Evolutionary conservation across 176 grass and related monocot species (phyloP), one percentile per base, ranked within the genome.

Genomic region (Elymus sibiricus): DNA sequence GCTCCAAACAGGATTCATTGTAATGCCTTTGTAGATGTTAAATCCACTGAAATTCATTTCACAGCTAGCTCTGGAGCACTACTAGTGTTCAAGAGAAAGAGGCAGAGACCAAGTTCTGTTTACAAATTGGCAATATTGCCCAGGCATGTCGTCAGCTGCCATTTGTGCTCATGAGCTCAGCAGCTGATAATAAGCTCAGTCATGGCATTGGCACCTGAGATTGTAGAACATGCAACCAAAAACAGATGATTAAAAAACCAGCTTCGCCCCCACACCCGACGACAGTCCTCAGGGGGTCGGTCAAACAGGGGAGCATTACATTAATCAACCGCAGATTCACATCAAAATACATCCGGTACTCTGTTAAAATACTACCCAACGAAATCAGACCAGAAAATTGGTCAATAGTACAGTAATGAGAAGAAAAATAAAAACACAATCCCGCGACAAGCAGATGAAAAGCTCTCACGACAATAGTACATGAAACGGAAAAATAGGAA

Each of bases 261-360:
- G 71, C 7, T 46, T 24, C 26, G 42, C 24, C 53, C 53, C 13
- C n/a, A 49, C 12, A 47, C 26, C 75, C 26, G 21, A 79, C 34
- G 79, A 10, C 35, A 56, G 76, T 25, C 46, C 68, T 21, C 60
- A 8, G 70, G 59, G 65, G 10, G 7, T 63, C 49, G 49, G 16
- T 53, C 49, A 53, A 83, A 29, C 74, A 87, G 16, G 60, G 37
- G 63, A 40, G 63, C 72, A 78, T 91, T 88, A 78, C 86, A 88
- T 91, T 88, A 85, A 85, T 91, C 69, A 85, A 91, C 85, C 82
- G 55, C 64, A 82, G 26, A 65, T 88, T 88, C 90, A 85, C 86
- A 85, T 82, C 31, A 80, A 81, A 91, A 85, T 91, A 91, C 86
- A 88, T 59, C 72, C 51, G 82, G 82, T 91, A 88, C 82, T 77